Percentiles rank a stretch among this genome's conserved stretches.
Evolutionary conservation across 305 asterid genomes (phyloP).

Genomic region (Withania somnifera): DNA sequence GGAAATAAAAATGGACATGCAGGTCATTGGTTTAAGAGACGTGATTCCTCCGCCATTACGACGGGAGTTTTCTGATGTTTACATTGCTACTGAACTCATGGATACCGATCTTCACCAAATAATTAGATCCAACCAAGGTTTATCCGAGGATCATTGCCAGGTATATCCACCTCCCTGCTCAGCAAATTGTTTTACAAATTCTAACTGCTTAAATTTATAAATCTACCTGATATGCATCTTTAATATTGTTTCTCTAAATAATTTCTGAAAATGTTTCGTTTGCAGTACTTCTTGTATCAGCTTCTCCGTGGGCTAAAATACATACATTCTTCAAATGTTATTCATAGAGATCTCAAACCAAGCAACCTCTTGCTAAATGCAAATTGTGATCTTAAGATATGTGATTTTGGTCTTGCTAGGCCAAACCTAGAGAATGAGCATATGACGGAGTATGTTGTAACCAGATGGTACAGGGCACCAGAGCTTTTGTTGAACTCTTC

Average conservation of each 20-base stretch:
- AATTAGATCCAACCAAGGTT: conserved; percentile 78
- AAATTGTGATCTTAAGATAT: conserved; percentile 87
- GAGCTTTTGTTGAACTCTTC: conserved; percentile 78
- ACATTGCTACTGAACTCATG: conserved; percentile 68
- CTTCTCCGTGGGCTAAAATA: conserved; percentile 84
- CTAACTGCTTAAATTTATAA: background rate
- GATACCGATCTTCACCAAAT: conserved; percentile 98
- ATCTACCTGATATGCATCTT: background rate
- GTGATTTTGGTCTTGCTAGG: conserved; percentile 95
- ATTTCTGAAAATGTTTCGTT: background rate
- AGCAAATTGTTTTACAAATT: background rate
- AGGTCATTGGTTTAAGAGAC: conserved; percentile 70
- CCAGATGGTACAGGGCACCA: conserved; percentile 97
- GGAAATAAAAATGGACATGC: background rate
- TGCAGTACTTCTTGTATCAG: conserved; percentile 92
- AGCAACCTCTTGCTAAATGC: conserved; percentile 81
- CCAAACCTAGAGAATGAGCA: conserved; percentile 60
- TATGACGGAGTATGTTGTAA: conserved; percentile 97
- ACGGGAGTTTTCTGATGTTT: conserved; percentile 78
- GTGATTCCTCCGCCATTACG: conserved; percentile 91
- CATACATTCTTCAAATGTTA: conserved; percentile 85
- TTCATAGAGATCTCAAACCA: conserved; percentile 90
- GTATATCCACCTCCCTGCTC: conserved; percentile 15
- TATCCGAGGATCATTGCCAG: conserved; percentile 94
- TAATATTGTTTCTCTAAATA: background rate